A percentile compares a stretch with the other conserved stretches of the same genome.
phyloP scores from a whole-genome alignment of 2,329 filamentous ascomycete genomes.

The Nemania sp. region DNA sequence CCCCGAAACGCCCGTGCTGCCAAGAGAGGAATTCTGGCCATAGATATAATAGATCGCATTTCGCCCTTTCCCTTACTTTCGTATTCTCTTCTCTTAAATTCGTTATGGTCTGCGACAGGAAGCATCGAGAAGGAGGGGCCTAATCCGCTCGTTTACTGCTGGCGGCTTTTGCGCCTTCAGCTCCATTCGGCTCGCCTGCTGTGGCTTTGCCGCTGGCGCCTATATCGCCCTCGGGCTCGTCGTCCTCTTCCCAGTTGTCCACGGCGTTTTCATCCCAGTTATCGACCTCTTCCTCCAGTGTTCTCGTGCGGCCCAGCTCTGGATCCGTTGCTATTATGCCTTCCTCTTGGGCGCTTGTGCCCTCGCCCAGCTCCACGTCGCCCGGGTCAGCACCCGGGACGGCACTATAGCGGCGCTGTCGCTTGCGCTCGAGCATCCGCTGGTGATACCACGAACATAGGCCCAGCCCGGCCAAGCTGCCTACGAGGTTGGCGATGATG shows the following conservation, averaged over 20 bases:
- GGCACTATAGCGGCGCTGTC: slow-evolving; percentile 66
- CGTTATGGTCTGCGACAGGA: slow-evolving; percentile 16
- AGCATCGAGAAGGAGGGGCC: not conserved
- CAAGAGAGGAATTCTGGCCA: no score
- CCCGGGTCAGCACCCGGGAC: slow-evolving; percentile 24
- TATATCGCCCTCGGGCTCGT: slow-evolving; percentile 41
- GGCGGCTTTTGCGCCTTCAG: slow-evolving; percentile 30
- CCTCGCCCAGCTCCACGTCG: slow-evolving; percentile 78
- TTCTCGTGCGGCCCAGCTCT: slow-evolving; percentile 39
- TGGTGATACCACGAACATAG: slow-evolving; percentile 91
- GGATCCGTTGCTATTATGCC: slow-evolving; percentile 54
- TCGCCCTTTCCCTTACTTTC: not conserved
- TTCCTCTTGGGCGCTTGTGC: slow-evolving; percentile 59
- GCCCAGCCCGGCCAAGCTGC: slow-evolving; percentile 70
- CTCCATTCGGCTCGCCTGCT: slow-evolving; percentile 33
- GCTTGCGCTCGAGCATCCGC: slow-evolving; percentile 88
- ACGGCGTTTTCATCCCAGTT: slow-evolving; percentile 88
- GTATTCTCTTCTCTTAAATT: slow-evolving; percentile 13
- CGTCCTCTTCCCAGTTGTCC: slow-evolving; percentile 57
- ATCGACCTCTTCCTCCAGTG: slow-evolving; percentile 81
- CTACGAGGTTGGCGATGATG: slow-evolving; percentile 83
- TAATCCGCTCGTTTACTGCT: slow-evolving; percentile 44
- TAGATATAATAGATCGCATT: slow-evolving; percentile 1
- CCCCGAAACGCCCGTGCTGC: no score
- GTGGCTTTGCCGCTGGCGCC: slow-evolving; percentile 33